A percentile compares a stretch with the other conserved stretches of the same genome.
Conservation (phyloP, 768 basidiomycete species). For the Russula ochroleuca region DNA sequence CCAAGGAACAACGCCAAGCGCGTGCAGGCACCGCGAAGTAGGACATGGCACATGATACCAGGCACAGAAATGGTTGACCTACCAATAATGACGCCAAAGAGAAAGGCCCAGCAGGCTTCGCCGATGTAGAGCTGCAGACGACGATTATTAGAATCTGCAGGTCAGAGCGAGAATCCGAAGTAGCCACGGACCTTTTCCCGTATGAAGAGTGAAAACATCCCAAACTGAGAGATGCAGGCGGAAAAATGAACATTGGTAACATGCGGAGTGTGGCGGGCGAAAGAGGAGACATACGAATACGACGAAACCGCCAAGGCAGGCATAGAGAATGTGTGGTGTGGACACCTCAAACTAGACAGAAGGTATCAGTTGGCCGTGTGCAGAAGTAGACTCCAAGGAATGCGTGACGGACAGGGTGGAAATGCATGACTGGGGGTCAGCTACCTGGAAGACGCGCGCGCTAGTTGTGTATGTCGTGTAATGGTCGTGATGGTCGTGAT, state of each 20-base stretch:
- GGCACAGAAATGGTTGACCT: constrained; percentile 30
- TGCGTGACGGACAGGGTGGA: constrained; percentile 44
- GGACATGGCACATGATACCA: not conserved
- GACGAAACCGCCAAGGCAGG: constrained; percentile 76
- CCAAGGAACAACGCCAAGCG: not conserved
- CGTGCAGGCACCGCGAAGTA: not conserved
- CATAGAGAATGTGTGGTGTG: constrained; percentile 71
- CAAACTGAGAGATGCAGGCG: constrained; percentile 52
- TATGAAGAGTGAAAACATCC: constrained; percentile 90
- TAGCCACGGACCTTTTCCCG: constrained; percentile 65
- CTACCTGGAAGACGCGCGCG: not conserved
- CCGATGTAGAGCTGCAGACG: constrained; percentile 74
- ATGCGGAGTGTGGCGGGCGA: not conserved
- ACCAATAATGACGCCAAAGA: constrained; percentile 90
- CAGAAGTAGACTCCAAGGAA: not conserved
- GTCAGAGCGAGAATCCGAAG: not conserved
- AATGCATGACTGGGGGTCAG: constrained; percentile 38
- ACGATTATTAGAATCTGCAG: constrained; percentile 4
- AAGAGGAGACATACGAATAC: constrained; percentile 51
- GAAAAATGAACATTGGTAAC: not conserved
- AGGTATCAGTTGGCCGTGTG: constrained; percentile 7
- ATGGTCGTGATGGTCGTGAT: constrained; percentile 6
- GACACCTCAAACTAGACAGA: constrained; percentile 51
- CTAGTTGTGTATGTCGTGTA: constrained; percentile 3
- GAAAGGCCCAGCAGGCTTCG: constrained; percentile 93